Percentiles rank a stretch among this genome's conserved stretches.
phyloP scores from a whole-genome alignment of 1,284 basidiomycete genomes.

The Coniferiporia weirii region DNA sequence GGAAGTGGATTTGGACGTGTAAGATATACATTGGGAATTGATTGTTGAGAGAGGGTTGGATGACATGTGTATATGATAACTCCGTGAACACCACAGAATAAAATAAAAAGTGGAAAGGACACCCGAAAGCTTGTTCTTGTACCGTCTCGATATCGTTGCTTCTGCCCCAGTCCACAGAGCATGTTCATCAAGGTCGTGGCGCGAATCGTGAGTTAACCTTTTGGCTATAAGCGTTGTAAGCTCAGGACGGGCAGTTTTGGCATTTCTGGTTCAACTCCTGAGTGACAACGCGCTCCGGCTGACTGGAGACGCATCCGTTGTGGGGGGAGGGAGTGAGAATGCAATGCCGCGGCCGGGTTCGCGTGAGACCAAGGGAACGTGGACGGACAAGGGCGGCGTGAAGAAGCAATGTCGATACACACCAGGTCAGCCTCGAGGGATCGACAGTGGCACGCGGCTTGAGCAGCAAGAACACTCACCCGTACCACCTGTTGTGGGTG shows the following conservation, averaged over 20 bases:
- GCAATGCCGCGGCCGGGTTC: background rate
- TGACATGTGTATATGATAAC: background rate
- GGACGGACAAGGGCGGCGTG: background rate
- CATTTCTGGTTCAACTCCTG: conserved; percentile 15
- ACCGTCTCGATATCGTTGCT: background rate
- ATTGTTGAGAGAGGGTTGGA: background rate
- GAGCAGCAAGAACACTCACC: conserved; percentile 31
- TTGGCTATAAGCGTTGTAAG: background rate
- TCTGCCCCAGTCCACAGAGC: background rate
- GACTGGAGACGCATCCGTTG: background rate
- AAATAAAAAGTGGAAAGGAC: background rate
- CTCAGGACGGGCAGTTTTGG: conserved; percentile 12
- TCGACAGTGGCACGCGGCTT: conserved; percentile 1
- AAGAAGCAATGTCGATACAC: conserved; percentile 1
- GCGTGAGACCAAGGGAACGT: background rate
- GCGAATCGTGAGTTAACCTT: conserved; percentile 1
- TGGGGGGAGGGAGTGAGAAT: background rate
- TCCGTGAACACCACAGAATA: background rate
- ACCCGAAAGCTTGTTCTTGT: background rate
- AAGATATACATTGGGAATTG: conserved; percentile 10
- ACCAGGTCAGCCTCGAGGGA: background rate
- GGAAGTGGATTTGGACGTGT: conserved; percentile 48
- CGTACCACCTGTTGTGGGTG: conserved; percentile 54
- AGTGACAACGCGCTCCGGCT: conserved; percentile 15
- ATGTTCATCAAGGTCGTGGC: conserved; percentile 5